Conservation (phyloP, 495 filamentous ascomycete genomes). For the Hypoxylon rickii region DNA sequence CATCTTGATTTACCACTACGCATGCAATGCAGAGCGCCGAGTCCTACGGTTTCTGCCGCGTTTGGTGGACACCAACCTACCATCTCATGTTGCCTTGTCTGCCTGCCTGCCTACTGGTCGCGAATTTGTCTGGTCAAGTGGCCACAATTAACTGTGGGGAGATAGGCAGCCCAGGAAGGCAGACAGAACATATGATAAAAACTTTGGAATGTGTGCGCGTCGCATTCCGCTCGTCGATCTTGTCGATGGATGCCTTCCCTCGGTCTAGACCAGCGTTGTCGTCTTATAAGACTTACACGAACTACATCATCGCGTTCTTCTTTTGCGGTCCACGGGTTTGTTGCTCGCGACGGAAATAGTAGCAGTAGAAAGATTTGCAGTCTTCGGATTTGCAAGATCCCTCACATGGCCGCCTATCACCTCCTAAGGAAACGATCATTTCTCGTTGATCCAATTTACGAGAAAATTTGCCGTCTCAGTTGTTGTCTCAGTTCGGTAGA, state of each 20-base stretch:
- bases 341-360: too few species aligned
- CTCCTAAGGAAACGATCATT: too few species aligned
- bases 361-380: too few species aligned
- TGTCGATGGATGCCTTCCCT: slow-evolving; percentile 9
- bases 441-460: too few species aligned
- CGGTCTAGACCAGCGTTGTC: slow-evolving; percentile 11
- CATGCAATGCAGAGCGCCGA: slow-evolving; percentile 4
- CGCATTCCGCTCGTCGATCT: slow-evolving; percentile 27
- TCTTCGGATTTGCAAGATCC: too few species aligned
- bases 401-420: too few species aligned
- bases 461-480: too few species aligned
- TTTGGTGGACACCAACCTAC: neutral
- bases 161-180: slow-evolving; percentile 16
- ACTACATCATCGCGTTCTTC: slow-evolving; percentile 6
- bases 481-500: too few species aligned
- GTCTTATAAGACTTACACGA: slow-evolving; percentile 10
- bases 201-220: slow-evolving; percentile 20
- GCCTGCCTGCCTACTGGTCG: neutral
- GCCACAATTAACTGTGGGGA: slow-evolving; percentile 2
- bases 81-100: neutral
- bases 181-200: slow-evolving; percentile 22
- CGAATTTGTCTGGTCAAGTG: slow-evolving; percentile 16
- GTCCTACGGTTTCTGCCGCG: neutral
- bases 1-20: slow-evolving; percentile 5
- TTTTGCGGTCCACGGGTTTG: too few species aligned